phyloP scores from a whole-genome alignment of 164 flowering plant genomes.

The Annona cherimola region DNA sequence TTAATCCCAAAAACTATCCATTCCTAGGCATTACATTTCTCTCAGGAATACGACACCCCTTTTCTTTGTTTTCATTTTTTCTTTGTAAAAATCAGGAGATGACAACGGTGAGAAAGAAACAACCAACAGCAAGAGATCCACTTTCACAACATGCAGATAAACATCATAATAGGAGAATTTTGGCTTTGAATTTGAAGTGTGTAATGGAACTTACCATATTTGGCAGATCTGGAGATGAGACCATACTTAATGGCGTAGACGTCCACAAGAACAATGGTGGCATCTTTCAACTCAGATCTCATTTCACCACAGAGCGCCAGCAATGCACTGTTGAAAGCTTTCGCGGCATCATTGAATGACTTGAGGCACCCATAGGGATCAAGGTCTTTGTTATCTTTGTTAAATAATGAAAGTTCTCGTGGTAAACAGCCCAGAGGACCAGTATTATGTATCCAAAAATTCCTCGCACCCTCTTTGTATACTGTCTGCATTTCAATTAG shows the following conservation, averaged over 20 bases:
- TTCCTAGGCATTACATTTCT: too few relatives aligned
- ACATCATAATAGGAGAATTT: neutral
- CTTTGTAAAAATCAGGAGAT: neutral
- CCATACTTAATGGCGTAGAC: conserved; percentile 47
- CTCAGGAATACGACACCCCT: too few relatives aligned
- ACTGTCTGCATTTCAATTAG: conserved; percentile 26
- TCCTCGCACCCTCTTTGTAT: conserved; percentile 46
- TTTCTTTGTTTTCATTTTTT: too few relatives aligned
- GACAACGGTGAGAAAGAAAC: neutral
- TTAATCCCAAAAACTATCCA: too few relatives aligned
- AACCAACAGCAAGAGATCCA: neutral
- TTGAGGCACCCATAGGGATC: conserved; percentile 45
- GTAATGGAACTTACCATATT: conserved; percentile 30
- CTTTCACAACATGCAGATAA: too few relatives aligned
- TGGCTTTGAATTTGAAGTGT: neutral
- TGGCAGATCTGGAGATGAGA: conserved; percentile 34
- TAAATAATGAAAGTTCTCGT: conserved; percentile 34
- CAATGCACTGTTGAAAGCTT: conserved; percentile 36
- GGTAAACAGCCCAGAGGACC: conserved; percentile 63
- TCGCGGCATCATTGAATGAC: conserved; percentile 37
- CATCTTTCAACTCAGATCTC: conserved; percentile 25
- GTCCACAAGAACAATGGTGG: conserved; percentile 46
- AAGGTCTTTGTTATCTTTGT: conserved; percentile 15
- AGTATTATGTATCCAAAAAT: conserved; percentile 59
- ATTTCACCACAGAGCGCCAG: conserved; percentile 25